Evolutionary conservation across 129 eudicot species (phyloP).

Genomic region (Chrysanthemum seticuspe): DNA sequence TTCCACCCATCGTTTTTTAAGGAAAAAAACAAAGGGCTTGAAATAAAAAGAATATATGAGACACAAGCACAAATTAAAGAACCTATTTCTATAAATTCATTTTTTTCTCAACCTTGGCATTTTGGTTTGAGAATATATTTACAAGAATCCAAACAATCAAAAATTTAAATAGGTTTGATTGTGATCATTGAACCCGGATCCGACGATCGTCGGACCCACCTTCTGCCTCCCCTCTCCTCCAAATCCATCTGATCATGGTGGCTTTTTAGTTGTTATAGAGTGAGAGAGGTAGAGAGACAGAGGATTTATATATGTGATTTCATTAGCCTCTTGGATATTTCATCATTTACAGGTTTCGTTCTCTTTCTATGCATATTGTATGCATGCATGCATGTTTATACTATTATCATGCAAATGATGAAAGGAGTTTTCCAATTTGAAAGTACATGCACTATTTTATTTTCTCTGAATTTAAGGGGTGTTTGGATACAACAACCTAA

Average conservation of each 20-base stretch:
- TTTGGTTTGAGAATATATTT: constrained; percentile 34
- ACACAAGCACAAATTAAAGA: constrained; percentile 1
- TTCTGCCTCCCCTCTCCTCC: constrained; percentile 35
- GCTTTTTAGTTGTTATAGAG: constrained; percentile 2
- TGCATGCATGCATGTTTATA: background rate
- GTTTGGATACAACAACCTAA: too few species aligned
- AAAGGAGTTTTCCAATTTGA: too few species aligned
- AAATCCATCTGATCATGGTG: constrained; percentile 22
- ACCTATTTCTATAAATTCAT: constrained; percentile 26
- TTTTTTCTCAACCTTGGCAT: constrained; percentile 9
- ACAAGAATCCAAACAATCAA: constrained; percentile 7
- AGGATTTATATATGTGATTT: constrained; percentile 17
- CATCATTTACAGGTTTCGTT: constrained; percentile 22
- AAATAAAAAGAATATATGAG: background rate
- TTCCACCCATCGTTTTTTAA: background rate
- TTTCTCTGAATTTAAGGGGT: too few species aligned
- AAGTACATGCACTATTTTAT: background rate
- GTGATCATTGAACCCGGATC: constrained; percentile 24
- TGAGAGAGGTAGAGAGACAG: constrained; percentile 25
- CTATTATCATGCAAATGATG: background rate
- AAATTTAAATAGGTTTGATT: constrained; percentile 4
- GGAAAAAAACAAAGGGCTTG: constrained; percentile 5
- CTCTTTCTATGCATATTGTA: background rate
- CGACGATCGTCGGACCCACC: constrained; percentile 36
- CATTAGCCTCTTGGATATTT: constrained; percentile 25